Evolutionary conservation across 139 green algal genomes (phyloP), one percentile per base, ranked within the genome.

Genomic region (Tetratostichococcus sp.): DNA sequence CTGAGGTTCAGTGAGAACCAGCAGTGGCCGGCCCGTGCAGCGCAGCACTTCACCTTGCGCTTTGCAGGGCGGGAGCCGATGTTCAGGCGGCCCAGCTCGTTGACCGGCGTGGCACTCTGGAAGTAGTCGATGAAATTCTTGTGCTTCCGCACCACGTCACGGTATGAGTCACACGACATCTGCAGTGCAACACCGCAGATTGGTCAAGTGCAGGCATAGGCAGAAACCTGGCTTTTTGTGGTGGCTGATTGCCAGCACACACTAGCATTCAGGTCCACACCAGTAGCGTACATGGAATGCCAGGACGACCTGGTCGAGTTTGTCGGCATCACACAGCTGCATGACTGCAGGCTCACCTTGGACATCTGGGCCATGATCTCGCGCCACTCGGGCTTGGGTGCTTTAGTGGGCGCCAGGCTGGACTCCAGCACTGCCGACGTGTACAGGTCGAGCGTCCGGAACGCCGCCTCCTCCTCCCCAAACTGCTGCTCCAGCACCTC

Each of bases 21-120:
- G n/a, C n/a, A n/a, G n/a, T n/a, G n/a, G n/a, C n/a, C n/a, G n/a
- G n/a, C n/a, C n/a, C n/a, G 32, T 32, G 5, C 32, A 30, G 32
- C 32, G 50, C 50, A 4, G 14, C 50, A 26, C 2, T 2, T 2
- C 50, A 62, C 50, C 70, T 77, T 80, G 35, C 74, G 72, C 79
- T 77, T 80, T 68, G 70, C 74, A 22, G 94, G 94, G 25, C 94
- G 88, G 73, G 82, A 91, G 43, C 95, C 95, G 74, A 99, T 98
- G 88, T 98, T 99, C 73, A 99, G 91, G 84, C 93, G 91, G 6
- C 90, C 93, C 59, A 99, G 89, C 88, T 99, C 95, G 30, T 83
- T 88, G 73, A 97, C 94, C 25, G 95, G 95, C 17, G 95, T 98
- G 43, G 88, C 88, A 3, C 90, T 68, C 72, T 89, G 86, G 83